Conservation (phyloP, 2,329 filamentous ascomycete genomes). For the Iodosphaeria phyllophila region DNA sequence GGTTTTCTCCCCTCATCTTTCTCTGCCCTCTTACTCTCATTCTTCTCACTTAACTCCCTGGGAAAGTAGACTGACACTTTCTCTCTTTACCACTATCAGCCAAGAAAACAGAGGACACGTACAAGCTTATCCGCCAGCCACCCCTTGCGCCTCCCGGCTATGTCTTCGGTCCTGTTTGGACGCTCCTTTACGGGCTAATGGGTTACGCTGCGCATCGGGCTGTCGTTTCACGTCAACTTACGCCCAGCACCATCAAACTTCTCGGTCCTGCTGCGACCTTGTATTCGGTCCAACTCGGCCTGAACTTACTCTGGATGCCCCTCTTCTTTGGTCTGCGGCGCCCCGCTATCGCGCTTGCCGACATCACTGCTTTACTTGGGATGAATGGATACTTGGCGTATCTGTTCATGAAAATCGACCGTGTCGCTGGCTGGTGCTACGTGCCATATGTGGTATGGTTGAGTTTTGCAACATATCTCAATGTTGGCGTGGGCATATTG, state of each 20-base stretch:
- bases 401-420: conserved; percentile 58
- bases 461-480: conserved; percentile 73
- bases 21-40: conserved; percentile 1
- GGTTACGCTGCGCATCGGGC: conserved; percentile 77
- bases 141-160: conserved; percentile 39
- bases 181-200: conserved; percentile 55
- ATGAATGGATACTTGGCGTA: conserved; percentile 57
- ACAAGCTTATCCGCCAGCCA: conserved; percentile 48
- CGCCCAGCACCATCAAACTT: too few relatives aligned
- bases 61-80: conserved; percentile 2
- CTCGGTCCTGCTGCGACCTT: conserved; percentile 55
- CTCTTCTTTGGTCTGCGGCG: conserved; percentile 70
- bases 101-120: conserved; percentile 39
- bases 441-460: conserved; percentile 77
- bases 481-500: conserved; percentile 45
- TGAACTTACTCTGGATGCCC: conserved; percentile 84
- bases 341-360: conserved; percentile 54
- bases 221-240: conserved; percentile 40
- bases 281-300: conserved; percentile 68
- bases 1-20: conserved; percentile 9
- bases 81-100: conserved; percentile 17
- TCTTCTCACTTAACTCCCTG: background rate
- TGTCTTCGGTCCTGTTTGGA: conserved; percentile 49
- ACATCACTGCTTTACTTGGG: conserved; percentile 56
- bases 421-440: conserved; percentile 52